Percentiles rank a stretch among this genome's conserved stretches.
phyloP scores from a whole-genome alignment of 768 basidiomycete species.

The Leccinum disarticulatum region DNA sequence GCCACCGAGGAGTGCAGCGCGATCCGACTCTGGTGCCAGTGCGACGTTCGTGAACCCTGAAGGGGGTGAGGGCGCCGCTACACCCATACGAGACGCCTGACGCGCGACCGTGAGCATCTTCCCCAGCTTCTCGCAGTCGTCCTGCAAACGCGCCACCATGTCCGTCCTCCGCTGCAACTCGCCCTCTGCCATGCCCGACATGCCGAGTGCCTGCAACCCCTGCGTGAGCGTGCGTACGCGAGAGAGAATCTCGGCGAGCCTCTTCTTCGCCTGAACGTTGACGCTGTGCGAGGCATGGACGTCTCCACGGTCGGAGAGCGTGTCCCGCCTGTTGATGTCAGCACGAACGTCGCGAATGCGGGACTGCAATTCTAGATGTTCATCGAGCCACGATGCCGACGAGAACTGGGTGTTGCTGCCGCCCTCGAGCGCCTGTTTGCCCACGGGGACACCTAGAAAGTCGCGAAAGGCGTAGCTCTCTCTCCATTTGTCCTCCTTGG shows the following conservation, averaged over 20 bases:
- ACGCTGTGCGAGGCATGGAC: constrained; percentile 70
- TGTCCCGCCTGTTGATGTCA: constrained; percentile 84
- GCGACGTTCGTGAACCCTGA: constrained; percentile 28
- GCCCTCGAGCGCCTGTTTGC: constrained; percentile 43
- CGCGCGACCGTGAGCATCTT: constrained; percentile 81
- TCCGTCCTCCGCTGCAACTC: constrained; percentile 88
- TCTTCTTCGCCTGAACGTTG: constrained; percentile 83
- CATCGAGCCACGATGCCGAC: constrained; percentile 83
- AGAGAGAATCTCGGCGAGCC: constrained; percentile 72
- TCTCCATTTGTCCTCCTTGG: constrained; percentile 83
- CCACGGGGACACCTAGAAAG: constrained; percentile 82
- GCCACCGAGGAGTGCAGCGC: constrained; percentile 61
- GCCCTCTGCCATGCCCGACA: constrained; percentile 83
- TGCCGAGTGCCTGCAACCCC: constrained; percentile 63
- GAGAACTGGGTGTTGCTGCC: constrained; percentile 55
- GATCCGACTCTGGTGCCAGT: constrained; percentile 52
- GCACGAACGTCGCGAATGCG: constrained; percentile 81
- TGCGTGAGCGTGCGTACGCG: constrained; percentile 71
- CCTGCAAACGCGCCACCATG: constrained; percentile 83
- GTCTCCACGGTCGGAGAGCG: constrained; percentile 75
- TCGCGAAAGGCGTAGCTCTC: constrained; percentile 76
- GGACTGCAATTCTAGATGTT: constrained; percentile 76
- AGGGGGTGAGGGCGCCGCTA: constrained; percentile 31
- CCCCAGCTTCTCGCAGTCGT: constrained; percentile 86
- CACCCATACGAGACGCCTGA: constrained; percentile 43